These are phyloP conservation scores for Penicillium frequentans DNA, from an alignment of 2,329 filamentous ascomycete genomes.

Conservation along the genomic window DNA sequence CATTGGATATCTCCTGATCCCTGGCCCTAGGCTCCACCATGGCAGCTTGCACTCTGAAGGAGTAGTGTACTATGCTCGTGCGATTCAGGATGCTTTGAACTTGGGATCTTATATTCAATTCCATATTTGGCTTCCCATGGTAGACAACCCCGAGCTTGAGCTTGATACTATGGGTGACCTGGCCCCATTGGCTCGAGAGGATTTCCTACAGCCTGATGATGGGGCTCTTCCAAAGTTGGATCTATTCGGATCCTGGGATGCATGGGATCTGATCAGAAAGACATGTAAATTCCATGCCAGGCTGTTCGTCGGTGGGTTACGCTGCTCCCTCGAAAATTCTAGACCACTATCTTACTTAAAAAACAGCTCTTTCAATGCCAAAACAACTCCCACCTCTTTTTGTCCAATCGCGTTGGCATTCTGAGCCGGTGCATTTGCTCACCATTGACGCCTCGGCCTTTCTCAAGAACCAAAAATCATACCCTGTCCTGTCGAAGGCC, in stretches of 20 bases:
- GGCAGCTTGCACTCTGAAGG: slow-evolving; percentile 51
- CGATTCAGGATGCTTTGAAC: slow-evolving; percentile 75
- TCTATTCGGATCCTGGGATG: slow-evolving; percentile 82
- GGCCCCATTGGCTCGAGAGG: slow-evolving; percentile 42
- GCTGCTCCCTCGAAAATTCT: neutral
- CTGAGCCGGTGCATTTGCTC: slow-evolving; percentile 61
- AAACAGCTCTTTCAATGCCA: slow-evolving; percentile 57
- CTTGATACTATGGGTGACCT: slow-evolving; percentile 46
- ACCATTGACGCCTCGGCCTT: slow-evolving; percentile 56
- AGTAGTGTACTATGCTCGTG: slow-evolving; percentile 75
- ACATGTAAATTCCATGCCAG: slow-evolving; percentile 81
- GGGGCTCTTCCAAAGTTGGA: slow-evolving; percentile 56
- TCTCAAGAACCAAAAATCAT: slow-evolving; percentile 58
- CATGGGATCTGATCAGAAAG: slow-evolving; percentile 84
- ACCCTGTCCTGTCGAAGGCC: slow-evolving; percentile 57
- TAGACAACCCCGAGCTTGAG: slow-evolving; percentile 65
- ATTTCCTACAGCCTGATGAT: slow-evolving; percentile 37
- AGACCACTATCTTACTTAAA: neutral
- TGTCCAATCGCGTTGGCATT: slow-evolving; percentile 63
- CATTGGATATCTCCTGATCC: slow-evolving; percentile 76
- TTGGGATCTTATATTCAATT: slow-evolving; percentile 76
- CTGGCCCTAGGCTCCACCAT: slow-evolving; percentile 69
- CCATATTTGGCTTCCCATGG: slow-evolving; percentile 80
- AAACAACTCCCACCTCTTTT: slow-evolving; percentile 57
- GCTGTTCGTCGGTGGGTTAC: slow-evolving; percentile 75